Percentiles rank a stretch among this genome's conserved stretches.
These are phyloP conservation scores for Myochromella boudieri DNA, from an alignment of 768 basidiomycete genomes.

Conservation along the genomic window DNA sequence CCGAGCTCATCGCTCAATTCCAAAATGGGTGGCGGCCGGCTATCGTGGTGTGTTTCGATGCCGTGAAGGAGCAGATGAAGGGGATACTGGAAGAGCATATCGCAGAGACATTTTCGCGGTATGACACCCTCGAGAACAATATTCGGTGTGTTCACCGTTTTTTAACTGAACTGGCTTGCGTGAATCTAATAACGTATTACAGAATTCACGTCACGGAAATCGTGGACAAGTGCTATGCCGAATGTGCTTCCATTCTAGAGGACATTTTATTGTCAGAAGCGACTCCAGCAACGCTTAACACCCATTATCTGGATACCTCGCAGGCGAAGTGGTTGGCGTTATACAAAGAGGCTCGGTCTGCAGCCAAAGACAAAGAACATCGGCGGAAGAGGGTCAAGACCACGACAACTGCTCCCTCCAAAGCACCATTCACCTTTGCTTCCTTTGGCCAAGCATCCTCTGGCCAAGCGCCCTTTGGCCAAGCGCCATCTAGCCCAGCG, in stretches of 20 bases:
- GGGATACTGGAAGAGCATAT: constrained; percentile 28
- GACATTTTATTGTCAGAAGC: constrained; percentile 33
- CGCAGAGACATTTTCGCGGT: constrained; percentile 38
- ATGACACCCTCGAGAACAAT: constrained; percentile 30
- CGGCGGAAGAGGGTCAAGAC: neutral
- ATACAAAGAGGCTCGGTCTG: constrained; percentile 33
- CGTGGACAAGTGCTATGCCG: constrained; percentile 17
- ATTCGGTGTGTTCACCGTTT: constrained; percentile 30
- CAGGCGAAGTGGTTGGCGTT: constrained; percentile 35
- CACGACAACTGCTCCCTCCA: too few species aligned
- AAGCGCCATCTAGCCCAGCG: too few species aligned
- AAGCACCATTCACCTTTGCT: too few species aligned
- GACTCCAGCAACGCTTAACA: constrained; percentile 42
- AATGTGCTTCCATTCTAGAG: constrained; percentile 23
- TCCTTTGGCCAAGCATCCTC: too few species aligned
- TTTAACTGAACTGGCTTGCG: too few species aligned
- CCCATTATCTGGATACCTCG: constrained; percentile 32
- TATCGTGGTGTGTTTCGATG: constrained; percentile 22
- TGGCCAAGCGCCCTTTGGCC: too few species aligned
- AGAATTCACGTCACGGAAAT: constrained; percentile 23
- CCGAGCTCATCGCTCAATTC: constrained; percentile 28
- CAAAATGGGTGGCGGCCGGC: constrained; percentile 30
- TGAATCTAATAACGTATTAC: too few species aligned
- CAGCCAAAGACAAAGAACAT: constrained; percentile 7
- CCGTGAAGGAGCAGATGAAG: constrained; percentile 26